Base-by-base conservation (phyloP, 2,329 filamentous ascomycete genomes). In the Penicillium sp. region DNA sequence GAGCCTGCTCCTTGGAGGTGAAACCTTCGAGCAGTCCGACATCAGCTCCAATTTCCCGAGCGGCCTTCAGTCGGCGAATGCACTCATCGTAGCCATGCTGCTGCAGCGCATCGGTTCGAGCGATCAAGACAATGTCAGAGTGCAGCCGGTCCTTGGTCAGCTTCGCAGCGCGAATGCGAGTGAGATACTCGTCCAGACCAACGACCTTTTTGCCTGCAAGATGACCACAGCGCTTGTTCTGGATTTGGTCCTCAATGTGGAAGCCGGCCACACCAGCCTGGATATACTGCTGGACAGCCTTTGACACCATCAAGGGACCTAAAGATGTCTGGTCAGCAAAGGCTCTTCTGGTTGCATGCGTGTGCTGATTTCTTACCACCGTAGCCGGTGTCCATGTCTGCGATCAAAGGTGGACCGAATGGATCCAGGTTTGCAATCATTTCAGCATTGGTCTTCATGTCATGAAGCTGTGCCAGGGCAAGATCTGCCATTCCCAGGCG, bases 341-440 rank as follows among this genome's bases (percentile, higher is more conserved):
- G 27, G 13, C 8, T 24, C 75, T 75, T 54, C 79, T 38, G 9
- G 6, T 16, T 3, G 10, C 10, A 21, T 16, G 16, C 1, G 18
- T 10, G 11, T 16, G 38, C 2, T 40, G 9, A 16, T n/a, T 6
- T 22, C 62, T 32, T 62, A 70, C 76, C 78, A 55, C 80, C 80
- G 55, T 82, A 83, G 3, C 81, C 81, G 1, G 79, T 82, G 60
- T 83, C 81, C 66, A 79, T 79, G 51, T 83, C 81, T 13, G 80
- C 85, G 60, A 88, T 86, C 18, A 89, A 67, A 0, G 86, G 86
- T 0, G 81, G 73, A 0, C 69, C 67, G 22, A 66, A 70, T 0
- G 81, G 79, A 59, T 85, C 77, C 29, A 88, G 75, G 40, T 79
- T 79, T 52, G 85, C 84, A 54, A 89, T 84, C 83, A 87, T 87